Conservation (phyloP, 2,329 filamentous ascomycete genomes). For the Alternaria conjuncta region DNA sequence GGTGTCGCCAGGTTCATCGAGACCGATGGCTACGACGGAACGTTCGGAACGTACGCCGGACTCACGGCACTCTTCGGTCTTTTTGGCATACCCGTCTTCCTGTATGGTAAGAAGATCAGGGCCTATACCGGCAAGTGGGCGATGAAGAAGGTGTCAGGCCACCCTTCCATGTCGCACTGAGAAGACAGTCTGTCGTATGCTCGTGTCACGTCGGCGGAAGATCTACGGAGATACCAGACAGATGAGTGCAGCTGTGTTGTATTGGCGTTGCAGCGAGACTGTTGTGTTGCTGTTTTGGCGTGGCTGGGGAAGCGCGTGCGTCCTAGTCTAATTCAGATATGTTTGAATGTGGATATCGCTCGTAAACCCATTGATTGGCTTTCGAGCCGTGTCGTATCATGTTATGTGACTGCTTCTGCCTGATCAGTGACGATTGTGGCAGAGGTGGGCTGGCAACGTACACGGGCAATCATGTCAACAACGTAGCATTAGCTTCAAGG, state of each 20-base stretch:
- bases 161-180: slow-evolving; percentile 20
- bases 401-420: background rate
- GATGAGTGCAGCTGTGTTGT: background rate
- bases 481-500: background rate
- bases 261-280: background rate
- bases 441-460: background rate
- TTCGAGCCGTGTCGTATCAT: background rate
- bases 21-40: slow-evolving; percentile 40
- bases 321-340: background rate
- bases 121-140: slow-evolving; percentile 38
- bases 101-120: slow-evolving; percentile 44
- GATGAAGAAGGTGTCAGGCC: slow-evolving; percentile 14
- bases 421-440: background rate
- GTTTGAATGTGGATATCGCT: background rate
- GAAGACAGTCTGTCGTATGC: background rate
- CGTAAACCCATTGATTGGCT: background rate
- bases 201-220: background rate
- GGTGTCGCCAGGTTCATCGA: slow-evolving; percentile 46
- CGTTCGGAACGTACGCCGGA: slow-evolving; percentile 40
- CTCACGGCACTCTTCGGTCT: slow-evolving; percentile 38
- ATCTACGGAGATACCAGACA: background rate
- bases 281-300: background rate
- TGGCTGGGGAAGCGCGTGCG: background rate
- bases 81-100: slow-evolving; percentile 37
- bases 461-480: background rate